phyloP scores from a whole-genome alignment of 352 stramenopile genomes.

The Pythium brachiatum region DNA sequence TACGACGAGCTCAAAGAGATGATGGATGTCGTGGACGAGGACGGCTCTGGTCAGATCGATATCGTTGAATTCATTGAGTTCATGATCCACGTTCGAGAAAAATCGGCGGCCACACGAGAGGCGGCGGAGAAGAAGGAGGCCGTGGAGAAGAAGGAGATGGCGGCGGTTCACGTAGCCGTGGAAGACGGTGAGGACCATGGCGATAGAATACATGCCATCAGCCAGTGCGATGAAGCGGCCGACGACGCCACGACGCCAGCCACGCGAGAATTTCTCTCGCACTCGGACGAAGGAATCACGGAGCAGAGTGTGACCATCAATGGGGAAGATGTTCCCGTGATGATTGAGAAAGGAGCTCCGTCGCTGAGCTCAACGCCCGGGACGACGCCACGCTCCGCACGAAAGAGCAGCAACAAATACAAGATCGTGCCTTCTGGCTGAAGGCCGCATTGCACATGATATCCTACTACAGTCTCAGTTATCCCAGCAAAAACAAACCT shows the following conservation, averaged over 20 bases:
- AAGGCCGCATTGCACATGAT: conserved; percentile 3
- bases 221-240: conserved; percentile 11
- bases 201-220: conserved; percentile 23
- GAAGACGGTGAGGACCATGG: conserved; percentile 1
- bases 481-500: conserved; percentile 2
- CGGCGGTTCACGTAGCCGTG: background rate
- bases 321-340: background rate
- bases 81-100: conserved; percentile 79
- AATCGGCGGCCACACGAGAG: conserved; percentile 32
- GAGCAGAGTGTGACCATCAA: background rate
- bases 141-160: background rate
- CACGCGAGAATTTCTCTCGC: conserved; percentile 2
- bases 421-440: conserved; percentile 34
- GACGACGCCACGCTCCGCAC: conserved; percentile 12
- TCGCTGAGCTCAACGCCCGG: background rate
- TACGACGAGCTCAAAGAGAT: conserved; percentile 85
- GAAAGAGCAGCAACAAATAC: conserved; percentile 25
- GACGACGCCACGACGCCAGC: conserved; percentile 7
- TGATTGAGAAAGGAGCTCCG: conserved; percentile 7
- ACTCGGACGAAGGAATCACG: background rate
- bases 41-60: conserved; percentile 83
- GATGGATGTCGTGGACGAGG: conserved; percentile 85
- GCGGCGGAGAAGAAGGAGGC: background rate
- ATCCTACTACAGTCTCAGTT: background rate
- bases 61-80: conserved; percentile 87